Conservation (phyloP, 345 rosid species). For the Dipteronia dyeriana region DNA sequence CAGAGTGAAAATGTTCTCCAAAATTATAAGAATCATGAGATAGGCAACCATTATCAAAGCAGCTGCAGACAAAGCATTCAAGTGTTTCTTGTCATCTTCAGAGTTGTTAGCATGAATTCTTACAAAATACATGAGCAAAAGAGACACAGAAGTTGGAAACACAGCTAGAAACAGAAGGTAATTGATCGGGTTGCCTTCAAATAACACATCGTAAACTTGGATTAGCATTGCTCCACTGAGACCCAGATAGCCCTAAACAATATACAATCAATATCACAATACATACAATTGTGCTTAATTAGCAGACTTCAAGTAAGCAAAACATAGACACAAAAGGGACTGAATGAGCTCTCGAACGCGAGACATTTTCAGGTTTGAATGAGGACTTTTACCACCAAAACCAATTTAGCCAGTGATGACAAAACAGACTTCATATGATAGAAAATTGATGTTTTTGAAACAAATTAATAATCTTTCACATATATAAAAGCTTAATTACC, state of each 20-base stretch:
- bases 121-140: conserved; percentile 65
- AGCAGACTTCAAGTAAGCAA: too few relatives aligned
- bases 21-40: conserved; percentile 59
- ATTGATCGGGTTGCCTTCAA: conserved; percentile 48
- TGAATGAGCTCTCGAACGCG: too few relatives aligned
- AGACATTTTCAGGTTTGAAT: too few relatives aligned
- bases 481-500: conserved; percentile 21
- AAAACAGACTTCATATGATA: too few relatives aligned
- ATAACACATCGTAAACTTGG: conserved; percentile 28
- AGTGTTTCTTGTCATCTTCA: conserved; percentile 61
- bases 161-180: conserved; percentile 70
- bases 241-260: conserved; percentile 80
- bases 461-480: too few relatives aligned
- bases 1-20: conserved; percentile 52
- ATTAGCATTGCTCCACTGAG: conserved; percentile 78
- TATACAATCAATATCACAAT: too few relatives aligned
- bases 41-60: conserved; percentile 64
- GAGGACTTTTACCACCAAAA: too few relatives aligned
- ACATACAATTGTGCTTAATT: too few relatives aligned
- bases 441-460: too few relatives aligned
- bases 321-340: too few relatives aligned
- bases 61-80: conserved; percentile 66
- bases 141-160: conserved; percentile 57
- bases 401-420: too few relatives aligned
- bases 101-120: conserved; percentile 50